Evolutionary conservation across 108 stramenopile species (phyloP).

Genomic region (Stephanodiscus minutulus): DNA sequence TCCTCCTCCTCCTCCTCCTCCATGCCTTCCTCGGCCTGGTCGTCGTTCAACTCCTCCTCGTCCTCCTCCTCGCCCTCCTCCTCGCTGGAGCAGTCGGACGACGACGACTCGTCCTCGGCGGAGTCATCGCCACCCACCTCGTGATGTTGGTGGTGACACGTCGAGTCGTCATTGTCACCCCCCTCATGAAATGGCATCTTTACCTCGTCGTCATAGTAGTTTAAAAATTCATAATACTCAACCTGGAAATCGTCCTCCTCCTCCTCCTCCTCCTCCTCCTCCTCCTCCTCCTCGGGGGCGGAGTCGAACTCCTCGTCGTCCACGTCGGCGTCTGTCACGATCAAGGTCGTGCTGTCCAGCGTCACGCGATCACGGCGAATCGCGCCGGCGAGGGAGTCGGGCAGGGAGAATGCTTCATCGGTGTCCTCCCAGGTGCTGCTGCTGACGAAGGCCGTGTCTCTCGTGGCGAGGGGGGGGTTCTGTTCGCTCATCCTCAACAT

Average conservation of each 20-base stretch:
- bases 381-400: background rate
- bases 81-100: slow-evolving; percentile 10
- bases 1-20: background rate
- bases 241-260: slow-evolving; percentile 11
- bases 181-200: slow-evolving; percentile 2
- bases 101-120: slow-evolving; percentile 4
- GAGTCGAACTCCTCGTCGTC: slow-evolving; percentile 22
- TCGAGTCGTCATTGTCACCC: slow-evolving; percentile 1
- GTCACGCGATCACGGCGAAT: background rate
- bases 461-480: background rate
- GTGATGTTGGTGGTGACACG: background rate
- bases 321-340: slow-evolving; percentile 10
- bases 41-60: slow-evolving; percentile 7
- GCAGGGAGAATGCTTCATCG: background rate
- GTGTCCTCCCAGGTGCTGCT: background rate
- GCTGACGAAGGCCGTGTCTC: background rate
- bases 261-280: slow-evolving; percentile 17
- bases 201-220: slow-evolving; percentile 5
- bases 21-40: background rate
- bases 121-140: background rate
- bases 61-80: slow-evolving; percentile 1
- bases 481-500: background rate
- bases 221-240: slow-evolving; percentile 3
- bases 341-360: background rate
- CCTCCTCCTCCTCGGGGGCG: slow-evolving; percentile 10